A percentile compares a stretch with the other conserved stretches of the same genome.
These are phyloP conservation scores for Xylaria venustula DNA, from an alignment of 495 filamentous ascomycete genomes.

Conservation along the genomic window DNA sequence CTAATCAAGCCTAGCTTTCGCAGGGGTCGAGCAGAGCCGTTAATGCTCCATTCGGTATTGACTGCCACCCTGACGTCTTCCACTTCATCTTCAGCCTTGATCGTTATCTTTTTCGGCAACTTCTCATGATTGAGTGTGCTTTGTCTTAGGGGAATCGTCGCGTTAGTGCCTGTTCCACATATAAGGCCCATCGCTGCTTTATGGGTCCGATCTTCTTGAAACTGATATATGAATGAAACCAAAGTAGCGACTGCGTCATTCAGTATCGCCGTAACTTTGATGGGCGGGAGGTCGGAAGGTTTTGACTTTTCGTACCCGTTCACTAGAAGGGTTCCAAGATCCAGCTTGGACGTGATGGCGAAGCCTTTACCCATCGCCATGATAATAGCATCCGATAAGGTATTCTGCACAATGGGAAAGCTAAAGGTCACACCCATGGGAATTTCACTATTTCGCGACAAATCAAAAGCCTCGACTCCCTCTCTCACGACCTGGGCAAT, in stretches of 20 bases:
- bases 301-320: slow-evolving; percentile 61
- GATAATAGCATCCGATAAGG: slow-evolving; percentile 70
- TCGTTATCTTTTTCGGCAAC: slow-evolving; percentile 44
- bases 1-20: slow-evolving; percentile 63
- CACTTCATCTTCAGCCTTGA: slow-evolving; percentile 58
- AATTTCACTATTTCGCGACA: slow-evolving; percentile 44
- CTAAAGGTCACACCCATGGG: slow-evolving; percentile 83
- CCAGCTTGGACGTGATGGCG: slow-evolving; percentile 67
- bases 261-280: slow-evolving; percentile 73
- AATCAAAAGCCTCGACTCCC: slow-evolving; percentile 32
- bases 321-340: slow-evolving; percentile 67
- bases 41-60: slow-evolving; percentile 87
- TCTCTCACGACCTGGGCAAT: slow-evolving; percentile 68
- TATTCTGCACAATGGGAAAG: slow-evolving; percentile 80
- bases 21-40: slow-evolving; percentile 66
- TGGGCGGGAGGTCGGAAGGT: slow-evolving; percentile 54
- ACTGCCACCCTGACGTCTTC: slow-evolving; percentile 64
- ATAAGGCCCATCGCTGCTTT: slow-evolving; percentile 77
- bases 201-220: slow-evolving; percentile 37
- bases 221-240: slow-evolving; percentile 68
- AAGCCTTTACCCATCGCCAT: slow-evolving; percentile 92
- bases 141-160: slow-evolving; percentile 71
- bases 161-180: slow-evolving; percentile 80
- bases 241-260: slow-evolving; percentile 83
- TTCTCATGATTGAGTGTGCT: slow-evolving; percentile 64